Percentiles rank a stretch among this genome's conserved stretches.
phyloP scores from a whole-genome alignment of 176 grass and related monocot genomes.

The Triticum urartu region DNA sequence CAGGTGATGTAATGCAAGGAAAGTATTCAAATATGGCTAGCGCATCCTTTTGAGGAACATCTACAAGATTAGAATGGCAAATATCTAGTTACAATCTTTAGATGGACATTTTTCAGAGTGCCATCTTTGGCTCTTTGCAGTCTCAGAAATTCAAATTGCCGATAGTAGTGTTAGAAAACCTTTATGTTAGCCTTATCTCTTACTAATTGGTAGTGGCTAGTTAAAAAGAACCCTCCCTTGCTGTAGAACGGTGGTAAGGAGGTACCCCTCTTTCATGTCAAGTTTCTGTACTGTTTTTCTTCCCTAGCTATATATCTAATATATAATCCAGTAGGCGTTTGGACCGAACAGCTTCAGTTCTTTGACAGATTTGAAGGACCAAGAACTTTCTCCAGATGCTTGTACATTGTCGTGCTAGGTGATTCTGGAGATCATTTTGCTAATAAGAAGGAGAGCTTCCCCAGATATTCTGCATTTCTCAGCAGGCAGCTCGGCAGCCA shows the following conservation, averaged over 20 bases:
- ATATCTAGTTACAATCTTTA: too few relatives aligned
- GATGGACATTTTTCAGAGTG: too few relatives aligned
- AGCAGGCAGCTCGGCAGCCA: not conserved
- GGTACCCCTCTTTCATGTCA: not conserved
- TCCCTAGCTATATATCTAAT: not conserved
- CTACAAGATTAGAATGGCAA: too few relatives aligned
- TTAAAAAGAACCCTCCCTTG: too few relatives aligned
- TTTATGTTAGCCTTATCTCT: not conserved
- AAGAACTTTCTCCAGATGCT: not conserved
- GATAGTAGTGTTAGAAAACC: too few relatives aligned
- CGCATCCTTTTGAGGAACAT: too few relatives aligned
- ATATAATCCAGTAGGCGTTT: not conserved
- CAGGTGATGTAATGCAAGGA: too few relatives aligned
- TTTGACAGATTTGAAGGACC: not conserved
- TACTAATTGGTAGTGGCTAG: not conserved
- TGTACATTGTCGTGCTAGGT: not conserved
- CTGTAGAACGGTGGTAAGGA: too few relatives aligned
- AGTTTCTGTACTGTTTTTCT: not conserved
- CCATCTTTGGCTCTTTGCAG: too few relatives aligned
- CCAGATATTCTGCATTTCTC: not conserved
- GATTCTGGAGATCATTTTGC: not conserved
- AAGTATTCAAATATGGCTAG: too few relatives aligned
- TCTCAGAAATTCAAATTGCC: too few relatives aligned
- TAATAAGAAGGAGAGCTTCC: not conserved
- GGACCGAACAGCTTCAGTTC: not conserved